Evolutionary conservation across 2,329 filamentous ascomycete genomes (phyloP).

Genomic region (Penicillium freii): DNA sequence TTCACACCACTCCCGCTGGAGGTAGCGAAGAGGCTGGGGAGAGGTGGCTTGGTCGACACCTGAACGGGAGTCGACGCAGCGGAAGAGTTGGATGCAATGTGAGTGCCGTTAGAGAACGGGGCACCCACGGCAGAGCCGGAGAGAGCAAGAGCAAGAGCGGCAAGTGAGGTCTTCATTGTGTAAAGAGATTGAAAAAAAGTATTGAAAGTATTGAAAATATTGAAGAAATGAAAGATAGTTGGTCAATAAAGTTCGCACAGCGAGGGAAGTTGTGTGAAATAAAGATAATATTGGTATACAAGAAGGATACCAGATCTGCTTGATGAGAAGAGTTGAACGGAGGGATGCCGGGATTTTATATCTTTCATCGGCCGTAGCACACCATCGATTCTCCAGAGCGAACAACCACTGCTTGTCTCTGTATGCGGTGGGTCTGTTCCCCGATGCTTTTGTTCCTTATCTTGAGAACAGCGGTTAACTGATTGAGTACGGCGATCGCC

Average conservation of each 20-base stretch:
- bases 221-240: not conserved
- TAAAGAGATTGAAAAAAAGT: not conserved
- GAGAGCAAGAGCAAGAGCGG: conserved; percentile 15
- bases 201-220: not conserved
- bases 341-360: conserved; percentile 12
- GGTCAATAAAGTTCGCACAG: not conserved
- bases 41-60: conserved; percentile 3
- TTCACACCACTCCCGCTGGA: not conserved
- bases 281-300: conserved; percentile 2
- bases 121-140: conserved; percentile 16
- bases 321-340: conserved; percentile 4
- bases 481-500: not conserved
- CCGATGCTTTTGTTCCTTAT: not conserved
- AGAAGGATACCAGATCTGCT: conserved; percentile 7
- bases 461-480: not conserved
- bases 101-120: conserved; percentile 17
- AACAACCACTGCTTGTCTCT: not conserved
- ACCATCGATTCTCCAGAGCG: not conserved
- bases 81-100: conserved; percentile 2
- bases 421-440: not conserved
- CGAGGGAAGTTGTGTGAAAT: not conserved
- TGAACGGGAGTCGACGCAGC: conserved; percentile 3
- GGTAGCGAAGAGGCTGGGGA: not conserved
- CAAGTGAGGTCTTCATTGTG: conserved; percentile 19
- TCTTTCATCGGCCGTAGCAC: not conserved